These are phyloP conservation scores for Podaxis pistillaris DNA, from an alignment of 768 basidiomycete genomes.

Conservation along the genomic window DNA sequence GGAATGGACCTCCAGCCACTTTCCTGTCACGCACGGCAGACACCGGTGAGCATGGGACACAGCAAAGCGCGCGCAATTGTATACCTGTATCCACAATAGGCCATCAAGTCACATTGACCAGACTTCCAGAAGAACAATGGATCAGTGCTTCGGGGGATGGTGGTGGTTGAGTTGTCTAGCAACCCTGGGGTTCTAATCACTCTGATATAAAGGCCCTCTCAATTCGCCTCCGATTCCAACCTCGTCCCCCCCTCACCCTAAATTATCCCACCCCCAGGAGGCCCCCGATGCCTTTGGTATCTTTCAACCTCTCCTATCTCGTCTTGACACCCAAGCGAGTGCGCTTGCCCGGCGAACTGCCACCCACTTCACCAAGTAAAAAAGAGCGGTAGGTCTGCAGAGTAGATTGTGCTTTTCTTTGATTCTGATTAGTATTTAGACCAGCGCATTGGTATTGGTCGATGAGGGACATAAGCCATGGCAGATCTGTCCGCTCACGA, in stretches of 20 bases:
- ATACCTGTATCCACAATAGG: background rate
- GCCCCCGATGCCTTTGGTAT: slow-evolving; percentile 21
- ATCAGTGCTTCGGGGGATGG: background rate
- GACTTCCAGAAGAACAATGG: slow-evolving; percentile 10
- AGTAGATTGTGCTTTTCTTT: slow-evolving; percentile 3
- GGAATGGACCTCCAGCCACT: background rate
- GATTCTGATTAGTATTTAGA: background rate
- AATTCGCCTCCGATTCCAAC: background rate
- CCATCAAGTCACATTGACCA: background rate
- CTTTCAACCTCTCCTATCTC: slow-evolving; percentile 52
- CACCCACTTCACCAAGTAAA: slow-evolving; percentile 19
- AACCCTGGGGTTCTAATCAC: background rate
- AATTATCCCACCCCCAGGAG: too few relatives aligned
- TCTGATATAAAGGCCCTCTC: background rate
- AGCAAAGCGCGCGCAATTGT: background rate
- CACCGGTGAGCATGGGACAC: background rate
- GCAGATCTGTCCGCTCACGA: background rate
- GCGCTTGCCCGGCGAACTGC: slow-evolving; percentile 44
- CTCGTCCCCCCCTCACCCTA: slow-evolving; percentile 1
- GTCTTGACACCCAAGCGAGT: slow-evolving; percentile 52
- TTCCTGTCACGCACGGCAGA: background rate
- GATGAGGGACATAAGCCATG: slow-evolving; percentile 11
- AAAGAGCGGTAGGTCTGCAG: slow-evolving; percentile 16
- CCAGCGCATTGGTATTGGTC: slow-evolving; percentile 9
- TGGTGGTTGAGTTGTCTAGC: background rate